Evolutionary conservation across 2,329 filamentous ascomycete species (phyloP).

Genomic region (Penicillium brasilianum): DNA sequence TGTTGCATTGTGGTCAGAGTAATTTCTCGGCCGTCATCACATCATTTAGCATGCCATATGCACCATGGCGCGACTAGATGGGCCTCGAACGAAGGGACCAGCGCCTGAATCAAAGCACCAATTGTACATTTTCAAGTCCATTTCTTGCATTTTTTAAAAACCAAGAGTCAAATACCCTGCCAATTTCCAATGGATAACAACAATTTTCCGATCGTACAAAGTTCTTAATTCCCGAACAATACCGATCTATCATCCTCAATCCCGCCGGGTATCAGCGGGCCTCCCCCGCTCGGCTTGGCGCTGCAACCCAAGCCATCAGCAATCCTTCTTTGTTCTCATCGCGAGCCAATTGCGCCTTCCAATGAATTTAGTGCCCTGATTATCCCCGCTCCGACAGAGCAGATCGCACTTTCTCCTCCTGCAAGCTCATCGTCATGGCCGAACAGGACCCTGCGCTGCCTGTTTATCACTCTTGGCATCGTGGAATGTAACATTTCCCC

Average conservation of each 20-base stretch:
- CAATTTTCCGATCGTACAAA: background rate
- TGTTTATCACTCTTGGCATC: constrained; percentile 26
- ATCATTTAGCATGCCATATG: constrained; percentile 7
- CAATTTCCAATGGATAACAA: background rate
- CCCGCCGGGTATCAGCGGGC: constrained; percentile 20
- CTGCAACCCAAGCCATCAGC: constrained; percentile 27
- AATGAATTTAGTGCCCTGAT: background rate
- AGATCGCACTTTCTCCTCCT: constrained; percentile 1
- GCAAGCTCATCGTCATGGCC: constrained; percentile 4
- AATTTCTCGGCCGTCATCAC: constrained; percentile 5
- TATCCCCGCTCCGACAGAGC: background rate
- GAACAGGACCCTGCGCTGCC: constrained; percentile 10
- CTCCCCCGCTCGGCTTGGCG: constrained; percentile 25
- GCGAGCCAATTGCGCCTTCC: background rate
- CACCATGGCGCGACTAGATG: constrained; percentile 5
- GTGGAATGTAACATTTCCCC: constrained; percentile 25
- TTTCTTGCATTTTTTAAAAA: background rate
- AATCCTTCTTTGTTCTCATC: constrained; percentile 13
- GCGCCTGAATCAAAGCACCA: background rate
- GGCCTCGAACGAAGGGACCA: background rate
- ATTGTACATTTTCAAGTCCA: background rate
- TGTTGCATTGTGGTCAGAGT: background rate
- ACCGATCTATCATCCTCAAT: background rate
- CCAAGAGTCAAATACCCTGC: background rate
- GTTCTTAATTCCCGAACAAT: background rate